Evolutionary conservation across 495 filamentous ascomycete species (phyloP).

Genomic region (Penicillium turbatum): DNA sequence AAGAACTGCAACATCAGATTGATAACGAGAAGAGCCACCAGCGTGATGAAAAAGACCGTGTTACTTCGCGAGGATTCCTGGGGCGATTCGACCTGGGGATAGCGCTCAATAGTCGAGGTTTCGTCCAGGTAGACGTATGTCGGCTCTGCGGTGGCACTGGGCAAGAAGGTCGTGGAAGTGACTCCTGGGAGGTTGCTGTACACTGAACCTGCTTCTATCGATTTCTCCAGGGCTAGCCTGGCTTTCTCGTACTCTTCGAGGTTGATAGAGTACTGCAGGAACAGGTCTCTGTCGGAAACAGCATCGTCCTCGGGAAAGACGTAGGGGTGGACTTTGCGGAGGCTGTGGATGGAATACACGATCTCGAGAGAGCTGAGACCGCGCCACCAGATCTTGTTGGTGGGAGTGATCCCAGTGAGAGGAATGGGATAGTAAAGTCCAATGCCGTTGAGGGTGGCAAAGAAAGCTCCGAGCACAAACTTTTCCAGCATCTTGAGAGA

Average conservation of each 20-base stretch:
- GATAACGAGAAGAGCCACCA: neutral
- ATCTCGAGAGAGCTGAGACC: constrained; percentile 1
- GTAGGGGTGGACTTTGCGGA: neutral
- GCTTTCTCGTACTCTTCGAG: neutral
- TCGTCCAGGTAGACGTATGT: neutral
- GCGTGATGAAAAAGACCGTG: neutral
- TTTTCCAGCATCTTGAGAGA: neutral
- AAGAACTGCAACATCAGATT: neutral
- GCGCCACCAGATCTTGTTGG: neutral
- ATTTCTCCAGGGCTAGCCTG: neutral
- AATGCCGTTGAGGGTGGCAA: neutral
- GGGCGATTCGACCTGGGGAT: too few relatives aligned
- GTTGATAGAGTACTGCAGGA: neutral
- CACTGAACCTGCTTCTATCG: neutral
- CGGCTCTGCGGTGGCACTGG: neutral
- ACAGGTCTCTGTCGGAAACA: neutral
- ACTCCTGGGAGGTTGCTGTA: neutral
- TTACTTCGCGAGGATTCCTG: too few relatives aligned
- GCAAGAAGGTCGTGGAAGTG: neutral
- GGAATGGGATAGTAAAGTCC: neutral
- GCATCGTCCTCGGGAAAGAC: neutral
- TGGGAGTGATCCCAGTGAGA: neutral
- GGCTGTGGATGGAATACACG: neutral
- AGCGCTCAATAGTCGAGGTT: neutral
- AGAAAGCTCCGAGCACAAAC: neutral